phyloP scores from a whole-genome alignment of 2,329 filamentous ascomycete species.

The Zymoseptoria passerinii region DNA sequence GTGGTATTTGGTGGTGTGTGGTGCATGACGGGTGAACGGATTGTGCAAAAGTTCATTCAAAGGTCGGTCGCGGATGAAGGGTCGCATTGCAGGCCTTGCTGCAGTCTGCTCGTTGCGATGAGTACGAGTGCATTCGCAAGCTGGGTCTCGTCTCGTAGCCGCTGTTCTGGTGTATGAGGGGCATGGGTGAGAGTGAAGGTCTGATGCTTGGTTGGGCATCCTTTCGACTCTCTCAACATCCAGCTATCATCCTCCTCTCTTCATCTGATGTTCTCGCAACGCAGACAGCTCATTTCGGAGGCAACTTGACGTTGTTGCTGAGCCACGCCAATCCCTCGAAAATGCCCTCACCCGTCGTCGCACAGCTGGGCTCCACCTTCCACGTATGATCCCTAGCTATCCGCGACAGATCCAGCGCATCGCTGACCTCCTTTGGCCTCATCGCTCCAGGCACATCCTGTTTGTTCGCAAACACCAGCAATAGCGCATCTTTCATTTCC shows the following conservation, averaged over 20 bases:
- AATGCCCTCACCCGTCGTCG: constrained; percentile 46
- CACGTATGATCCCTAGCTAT: constrained; percentile 46
- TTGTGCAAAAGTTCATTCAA: not conserved
- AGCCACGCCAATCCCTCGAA: constrained; percentile 47
- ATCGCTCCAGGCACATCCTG: constrained; percentile 76
- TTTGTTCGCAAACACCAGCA: constrained; percentile 99
- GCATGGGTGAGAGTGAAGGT: not conserved
- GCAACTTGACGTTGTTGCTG: constrained; percentile 42
- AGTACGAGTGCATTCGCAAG: not conserved
- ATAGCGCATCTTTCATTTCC: constrained; percentile 92
- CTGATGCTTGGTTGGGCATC: too few species aligned
- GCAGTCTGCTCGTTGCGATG: not conserved
- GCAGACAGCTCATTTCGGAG: constrained; percentile 14
- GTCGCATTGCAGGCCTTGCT: not conserved
- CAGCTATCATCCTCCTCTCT: not conserved
- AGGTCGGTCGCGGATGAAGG: not conserved
- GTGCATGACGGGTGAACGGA: not conserved
- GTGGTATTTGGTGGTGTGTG: not conserved
- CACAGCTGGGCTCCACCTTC: constrained; percentile 48
- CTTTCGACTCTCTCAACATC: too few species aligned
- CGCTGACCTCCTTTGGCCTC: constrained; percentile 43
- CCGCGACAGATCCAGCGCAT: constrained; percentile 40
- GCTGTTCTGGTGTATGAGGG: not conserved
- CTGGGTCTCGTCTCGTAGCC: not conserved
- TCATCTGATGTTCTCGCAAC: not conserved